phyloP scores from a whole-genome alignment of 495 filamentous ascomycete genomes.

The Neurospora terricola region DNA sequence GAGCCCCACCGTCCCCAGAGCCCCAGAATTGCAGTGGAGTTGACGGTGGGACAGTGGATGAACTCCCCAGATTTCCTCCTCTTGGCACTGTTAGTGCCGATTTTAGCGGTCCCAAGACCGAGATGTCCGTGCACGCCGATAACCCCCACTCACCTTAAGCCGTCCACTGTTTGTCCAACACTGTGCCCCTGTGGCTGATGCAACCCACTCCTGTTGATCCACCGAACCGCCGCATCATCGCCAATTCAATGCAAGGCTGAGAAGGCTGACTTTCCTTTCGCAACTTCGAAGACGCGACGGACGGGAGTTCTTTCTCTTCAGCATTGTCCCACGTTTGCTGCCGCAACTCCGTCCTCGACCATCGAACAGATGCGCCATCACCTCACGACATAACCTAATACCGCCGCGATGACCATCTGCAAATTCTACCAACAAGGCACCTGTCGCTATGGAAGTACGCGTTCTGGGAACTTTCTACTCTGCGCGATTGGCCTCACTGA shows the following conservation, averaged over 20 bases:
- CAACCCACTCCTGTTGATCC: neutral
- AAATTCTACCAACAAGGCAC: conserved; percentile 60
- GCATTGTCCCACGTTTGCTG: neutral
- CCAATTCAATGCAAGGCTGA: neutral
- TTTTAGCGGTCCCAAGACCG: neutral
- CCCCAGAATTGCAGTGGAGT: neutral
- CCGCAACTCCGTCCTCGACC: neutral
- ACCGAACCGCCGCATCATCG: neutral
- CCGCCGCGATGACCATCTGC: conserved; percentile 50
- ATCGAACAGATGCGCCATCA: neutral
- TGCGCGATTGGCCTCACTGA: neutral
- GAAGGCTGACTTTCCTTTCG: neutral
- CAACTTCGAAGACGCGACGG: neutral
- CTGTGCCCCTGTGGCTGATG: neutral
- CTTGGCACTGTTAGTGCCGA: neutral
- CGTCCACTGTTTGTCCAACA: neutral
- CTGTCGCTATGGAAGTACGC: conserved; percentile 60
- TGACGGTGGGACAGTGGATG: neutral
- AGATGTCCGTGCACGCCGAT: neutral
- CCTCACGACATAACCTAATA: neutral
- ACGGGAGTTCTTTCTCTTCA: neutral
- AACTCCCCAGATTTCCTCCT: neutral
- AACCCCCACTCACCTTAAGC: neutral
- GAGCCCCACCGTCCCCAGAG: neutral
- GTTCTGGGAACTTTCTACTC: neutral